phyloP scores from a whole-genome alignment of 768 basidiomycete species.

The Tulasnella sp. region DNA sequence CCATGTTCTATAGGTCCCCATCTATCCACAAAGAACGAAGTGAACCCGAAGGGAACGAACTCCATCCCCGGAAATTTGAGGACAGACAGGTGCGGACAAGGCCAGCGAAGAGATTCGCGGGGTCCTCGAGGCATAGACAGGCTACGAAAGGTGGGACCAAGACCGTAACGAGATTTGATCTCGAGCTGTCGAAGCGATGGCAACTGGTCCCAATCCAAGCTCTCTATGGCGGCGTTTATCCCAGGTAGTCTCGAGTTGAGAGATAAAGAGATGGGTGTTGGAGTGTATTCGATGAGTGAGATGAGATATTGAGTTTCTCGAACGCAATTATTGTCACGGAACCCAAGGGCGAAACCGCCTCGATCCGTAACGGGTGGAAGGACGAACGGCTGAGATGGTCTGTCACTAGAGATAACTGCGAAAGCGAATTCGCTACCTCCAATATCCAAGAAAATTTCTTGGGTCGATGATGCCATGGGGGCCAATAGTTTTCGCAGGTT shows the following conservation, averaged over 20 bases:
- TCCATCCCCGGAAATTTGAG: not conserved
- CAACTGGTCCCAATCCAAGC: not conserved
- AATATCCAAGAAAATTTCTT: not conserved
- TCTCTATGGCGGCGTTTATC: not conserved
- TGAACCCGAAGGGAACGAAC: not conserved
- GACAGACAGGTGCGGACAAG: not conserved
- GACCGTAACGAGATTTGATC: not conserved
- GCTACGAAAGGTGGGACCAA: not conserved
- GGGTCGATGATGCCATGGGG: not conserved
- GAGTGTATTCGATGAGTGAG: not conserved
- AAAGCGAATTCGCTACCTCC: not conserved
- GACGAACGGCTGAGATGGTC: not conserved
- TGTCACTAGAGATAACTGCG: not conserved
- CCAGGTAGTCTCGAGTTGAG: not conserved
- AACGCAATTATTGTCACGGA: not conserved
- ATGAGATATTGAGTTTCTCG: not conserved
- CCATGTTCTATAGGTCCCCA: not conserved
- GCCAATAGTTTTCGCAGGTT: not conserved
- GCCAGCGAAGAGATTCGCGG: not conserved
- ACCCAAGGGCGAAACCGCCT: not conserved
- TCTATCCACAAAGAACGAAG: not conserved
- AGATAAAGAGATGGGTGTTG: not conserved
- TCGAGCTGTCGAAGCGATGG: not conserved
- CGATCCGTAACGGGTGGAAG: not conserved
- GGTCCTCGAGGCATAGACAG: not conserved